Evolutionary conservation across 2,329 filamentous ascomycete species (phyloP).

Genomic region (Tolypocladium nubicola): DNA sequence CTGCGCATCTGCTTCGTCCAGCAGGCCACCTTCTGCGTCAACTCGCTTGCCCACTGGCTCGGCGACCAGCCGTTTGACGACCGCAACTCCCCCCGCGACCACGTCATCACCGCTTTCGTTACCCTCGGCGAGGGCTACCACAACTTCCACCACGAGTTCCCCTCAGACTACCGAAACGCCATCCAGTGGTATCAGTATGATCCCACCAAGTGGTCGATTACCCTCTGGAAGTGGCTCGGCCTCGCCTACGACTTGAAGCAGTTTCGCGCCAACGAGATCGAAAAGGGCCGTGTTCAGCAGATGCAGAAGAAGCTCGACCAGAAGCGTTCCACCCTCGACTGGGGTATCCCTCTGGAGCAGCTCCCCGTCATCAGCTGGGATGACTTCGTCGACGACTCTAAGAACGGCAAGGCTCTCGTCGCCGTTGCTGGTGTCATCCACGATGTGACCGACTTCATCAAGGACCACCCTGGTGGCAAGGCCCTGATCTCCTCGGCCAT

Average conservation of each 20-base stretch:
- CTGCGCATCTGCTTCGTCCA: slow-evolving; percentile 83
- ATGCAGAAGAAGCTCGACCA: slow-evolving; percentile 88
- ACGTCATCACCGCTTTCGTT: slow-evolving; percentile 74
- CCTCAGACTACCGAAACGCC: slow-evolving; percentile 85
- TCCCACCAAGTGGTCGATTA: slow-evolving; percentile 85
- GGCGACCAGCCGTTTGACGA: slow-evolving; percentile 89
- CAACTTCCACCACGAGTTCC: slow-evolving; percentile 95
- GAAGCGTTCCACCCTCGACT: slow-evolving; percentile 72
- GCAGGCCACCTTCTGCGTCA: slow-evolving; percentile 89
- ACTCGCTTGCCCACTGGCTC: slow-evolving; percentile 83
- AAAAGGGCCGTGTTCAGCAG: slow-evolving; percentile 84
- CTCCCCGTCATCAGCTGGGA: slow-evolving; percentile 82
- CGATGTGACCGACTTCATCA: slow-evolving; percentile 75
- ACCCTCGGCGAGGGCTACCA: slow-evolving; percentile 86
- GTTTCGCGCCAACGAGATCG: slow-evolving; percentile 85
- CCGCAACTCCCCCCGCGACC: slow-evolving; percentile 82
- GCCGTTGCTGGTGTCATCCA: slow-evolving; percentile 78
- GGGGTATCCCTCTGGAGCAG: slow-evolving; percentile 77
- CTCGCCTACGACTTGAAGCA: slow-evolving; percentile 82
- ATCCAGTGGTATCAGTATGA: slow-evolving; percentile 89
- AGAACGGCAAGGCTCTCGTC: slow-evolving; percentile 65
- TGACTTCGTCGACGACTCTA: slow-evolving; percentile 67
- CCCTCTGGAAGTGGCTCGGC: slow-evolving; percentile 72
- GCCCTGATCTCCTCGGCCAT: slow-evolving; percentile 73
- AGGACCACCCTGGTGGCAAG: slow-evolving; percentile 83